Base-by-base conservation (phyloP, 78 protist genomes). In the Diacronema lutheri region DNA sequence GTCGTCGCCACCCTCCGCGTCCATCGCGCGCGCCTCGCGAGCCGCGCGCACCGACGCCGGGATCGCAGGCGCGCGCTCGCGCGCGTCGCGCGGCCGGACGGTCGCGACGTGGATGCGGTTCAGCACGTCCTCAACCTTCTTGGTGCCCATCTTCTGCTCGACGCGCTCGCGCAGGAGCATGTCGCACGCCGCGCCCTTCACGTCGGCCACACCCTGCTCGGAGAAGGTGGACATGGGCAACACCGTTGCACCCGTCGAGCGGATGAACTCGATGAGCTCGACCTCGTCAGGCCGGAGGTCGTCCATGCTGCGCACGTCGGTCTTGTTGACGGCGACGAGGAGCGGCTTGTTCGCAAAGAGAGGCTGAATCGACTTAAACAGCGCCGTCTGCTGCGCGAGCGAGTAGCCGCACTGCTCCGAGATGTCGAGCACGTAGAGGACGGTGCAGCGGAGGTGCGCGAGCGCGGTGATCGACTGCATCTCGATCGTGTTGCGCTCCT, bases 381-480 rank as follows among this genome's bases (percentile, higher is more conserved):
- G 95, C 10, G 86, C 77, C 19, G 92, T 95, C 89, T 98, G 99
- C 69, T 95, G 87, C 44, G 65, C 92, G 72, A 98, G 44, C n/a
- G 97, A 77, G 91, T 92, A 92, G 29, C 99, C 98, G 89, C 99
- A 98, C 81, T 88, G 89, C 88, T 94, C 98, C 25, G 97, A 91
- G 58, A 97, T 66, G 92, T 99, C 99, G 65, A 99, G 62, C 44
- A 99, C 40, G 91, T 81, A 99, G 71, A 99, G 88, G 11, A 98
- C 89, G 69, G 90, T 46, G 20, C 98, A 94, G 6, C 92, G 89
- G 46, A 99, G 90, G 86, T 99, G 99, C 19, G 99, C 99, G 44
- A 99, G 94, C 20, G 99, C 99, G 0, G 99, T 98, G 87, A 99
- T 92, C 0, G 98, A 74, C 91, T 99, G 99, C 99, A 99, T 98